Conservation (phyloP, 352 stramenopile genomes). For the Globisporangium ultimum region DNA sequence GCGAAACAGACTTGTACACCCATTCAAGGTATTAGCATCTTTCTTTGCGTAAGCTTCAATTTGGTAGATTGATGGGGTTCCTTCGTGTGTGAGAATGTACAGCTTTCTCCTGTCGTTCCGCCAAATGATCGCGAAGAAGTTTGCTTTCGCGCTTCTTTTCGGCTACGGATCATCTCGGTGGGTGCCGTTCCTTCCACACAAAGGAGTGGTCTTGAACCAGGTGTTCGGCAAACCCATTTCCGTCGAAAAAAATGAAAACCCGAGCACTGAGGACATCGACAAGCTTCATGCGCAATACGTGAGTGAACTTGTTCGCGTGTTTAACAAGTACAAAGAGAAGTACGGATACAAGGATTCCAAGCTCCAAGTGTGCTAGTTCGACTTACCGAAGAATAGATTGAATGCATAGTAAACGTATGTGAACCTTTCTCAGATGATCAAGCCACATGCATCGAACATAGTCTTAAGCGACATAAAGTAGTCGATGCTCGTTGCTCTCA, state of each 20-base stretch:
- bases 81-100: neutral
- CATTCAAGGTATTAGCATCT: conserved; percentile 45
- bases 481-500: conserved; percentile 49
- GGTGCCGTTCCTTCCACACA: conserved; percentile 52
- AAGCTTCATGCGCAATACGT: conserved; percentile 66
- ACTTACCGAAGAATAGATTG: neutral
- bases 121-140: conserved; percentile 63
- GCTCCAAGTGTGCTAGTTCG: conserved; percentile 52
- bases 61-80: neutral
- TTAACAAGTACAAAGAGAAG: conserved; percentile 82
- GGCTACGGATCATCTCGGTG: conserved; percentile 56
- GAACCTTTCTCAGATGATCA: neutral
- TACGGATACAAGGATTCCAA: conserved; percentile 58
- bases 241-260: conserved; percentile 56
- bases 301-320: conserved; percentile 67
- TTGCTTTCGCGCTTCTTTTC: conserved; percentile 59
- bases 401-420: too few species aligned
- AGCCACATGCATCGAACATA: neutral
- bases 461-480: conserved; percentile 65
- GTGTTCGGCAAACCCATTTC: conserved; percentile 73
- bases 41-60: neutral
- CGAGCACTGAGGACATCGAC: conserved; percentile 61
- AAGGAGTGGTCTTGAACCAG: conserved; percentile 57
- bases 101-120: conserved; percentile 62
- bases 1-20: conserved; percentile 82